A percentile compares a stretch with the other conserved stretches of the same genome.
These are phyloP conservation scores for Cucumis sativus DNA, from an alignment of 306 rosid genomes.

Conservation along the genomic window DNA sequence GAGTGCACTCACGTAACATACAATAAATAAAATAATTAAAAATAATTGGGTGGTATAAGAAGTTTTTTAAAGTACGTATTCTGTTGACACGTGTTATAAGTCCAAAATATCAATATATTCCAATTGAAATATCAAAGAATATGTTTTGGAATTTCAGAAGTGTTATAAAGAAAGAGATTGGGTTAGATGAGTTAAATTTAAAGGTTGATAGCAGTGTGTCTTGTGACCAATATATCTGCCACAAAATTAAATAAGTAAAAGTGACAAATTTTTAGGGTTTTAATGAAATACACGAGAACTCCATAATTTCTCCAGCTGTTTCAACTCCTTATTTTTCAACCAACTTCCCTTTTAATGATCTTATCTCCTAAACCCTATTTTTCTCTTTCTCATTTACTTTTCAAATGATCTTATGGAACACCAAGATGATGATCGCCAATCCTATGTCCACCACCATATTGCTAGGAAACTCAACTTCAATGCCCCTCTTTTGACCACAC, in stretches of 20 bases:
- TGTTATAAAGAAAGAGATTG: neutral
- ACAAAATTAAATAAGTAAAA: neutral
- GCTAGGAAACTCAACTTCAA: slow-evolving; percentile 56
- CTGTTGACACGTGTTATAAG: neutral
- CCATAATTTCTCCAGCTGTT: slow-evolving; percentile 32
- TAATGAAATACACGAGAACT: slow-evolving; percentile 40
- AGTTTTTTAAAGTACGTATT: too few relatives aligned
- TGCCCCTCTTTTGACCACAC: slow-evolving; percentile 58
- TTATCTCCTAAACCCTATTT: neutral
- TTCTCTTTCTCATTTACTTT: neutral
- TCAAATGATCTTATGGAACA: slow-evolving; percentile 8
- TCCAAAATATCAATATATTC: neutral
- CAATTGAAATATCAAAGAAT: neutral
- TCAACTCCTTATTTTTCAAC: slow-evolving; percentile 24
- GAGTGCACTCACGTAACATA: too few relatives aligned
- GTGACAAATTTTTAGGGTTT: neutral
- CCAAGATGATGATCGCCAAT: slow-evolving; percentile 15
- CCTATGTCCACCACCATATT: slow-evolving; percentile 5
- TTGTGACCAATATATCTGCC: neutral
- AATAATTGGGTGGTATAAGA: too few relatives aligned
- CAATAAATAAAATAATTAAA: too few relatives aligned
- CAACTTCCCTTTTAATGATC: slow-evolving; percentile 16
- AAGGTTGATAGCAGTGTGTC: neutral
- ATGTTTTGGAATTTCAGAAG: neutral
- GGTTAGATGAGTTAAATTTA: neutral